Evolutionary conservation across 768 basidiomycete genomes (phyloP), one percentile per base, ranked within the genome.

Genomic region (Rhodocollybia butyracea): DNA sequence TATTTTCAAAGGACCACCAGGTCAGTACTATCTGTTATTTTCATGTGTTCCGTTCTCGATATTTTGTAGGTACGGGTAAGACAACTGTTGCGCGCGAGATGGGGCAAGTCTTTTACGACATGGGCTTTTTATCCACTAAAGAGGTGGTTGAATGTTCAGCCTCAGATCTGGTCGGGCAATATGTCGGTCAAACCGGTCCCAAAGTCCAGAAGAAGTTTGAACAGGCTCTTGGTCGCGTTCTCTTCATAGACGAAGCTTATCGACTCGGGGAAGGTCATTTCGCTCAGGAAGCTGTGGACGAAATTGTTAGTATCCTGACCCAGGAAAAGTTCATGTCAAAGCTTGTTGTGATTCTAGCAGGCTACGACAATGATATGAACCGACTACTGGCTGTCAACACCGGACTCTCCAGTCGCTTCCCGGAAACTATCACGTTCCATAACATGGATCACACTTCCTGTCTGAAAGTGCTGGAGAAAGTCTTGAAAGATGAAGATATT

Each of bases 241-340:
- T 88, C 1, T 88, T 89, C 70, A 75, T 88, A 50, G 87, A 88
- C 52, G 87, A 89, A 58, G 87, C 87, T 0, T 89, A 89, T 60
- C 73, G 85, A 27, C 73, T 89, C 10, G 65, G 74, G 6, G 74
- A 84, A 46, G 86, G 85, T 0, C 79, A 71, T 0, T 89, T 86
- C 59, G 84, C 85, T 1, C 75, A 85, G 62, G 88, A 89, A 64
- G 88, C 87, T 4, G 76, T 86, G 31, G 88, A 89, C 63, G 88
- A 89, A 60, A 64, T 89, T 26, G 87, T 88, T 8, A 79, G 54
- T 22, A 58, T 73, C 2, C 64, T 79, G 61, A 80, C 79, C 2
- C 69, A 75, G 24, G 73, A 75, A 1, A 61, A 54, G 36, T 79
- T 69, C 61, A 61, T 60, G 50, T 63, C 68, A 42, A 77, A 76